phyloP scores from a whole-genome alignment of 1,284 basidiomycete genomes.

The Volvariella surrecta region DNA sequence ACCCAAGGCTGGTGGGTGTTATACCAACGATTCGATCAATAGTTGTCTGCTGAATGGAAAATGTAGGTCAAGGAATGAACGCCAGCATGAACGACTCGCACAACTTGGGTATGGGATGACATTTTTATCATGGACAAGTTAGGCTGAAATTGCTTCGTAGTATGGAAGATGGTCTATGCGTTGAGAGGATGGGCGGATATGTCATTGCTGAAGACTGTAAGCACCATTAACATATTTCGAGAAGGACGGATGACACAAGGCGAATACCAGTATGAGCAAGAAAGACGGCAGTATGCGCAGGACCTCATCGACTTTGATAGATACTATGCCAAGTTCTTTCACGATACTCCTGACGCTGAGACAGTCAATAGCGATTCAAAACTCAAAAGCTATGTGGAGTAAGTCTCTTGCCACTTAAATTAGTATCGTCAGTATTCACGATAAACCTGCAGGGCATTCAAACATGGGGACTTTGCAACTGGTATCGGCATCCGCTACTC shows the following conservation, averaged over 20 bases:
- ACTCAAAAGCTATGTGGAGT: slow-evolving; percentile 49
- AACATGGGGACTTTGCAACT: slow-evolving; percentile 50
- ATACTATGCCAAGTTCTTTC: slow-evolving; percentile 67
- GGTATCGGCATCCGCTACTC: slow-evolving; percentile 60
- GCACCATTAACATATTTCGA: too few relatives aligned
- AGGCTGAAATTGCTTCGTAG: slow-evolving; percentile 19
- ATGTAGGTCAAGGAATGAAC: slow-evolving; percentile 64
- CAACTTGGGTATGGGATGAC: slow-evolving; percentile 46
- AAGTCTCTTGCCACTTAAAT: too few relatives aligned
- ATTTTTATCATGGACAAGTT: not conserved
- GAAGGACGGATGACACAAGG: too few relatives aligned
- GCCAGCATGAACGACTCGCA: slow-evolving; percentile 81
- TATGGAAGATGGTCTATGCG: slow-evolving; percentile 73
- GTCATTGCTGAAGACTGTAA: slow-evolving; percentile 63
- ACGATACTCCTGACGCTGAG: slow-evolving; percentile 59
- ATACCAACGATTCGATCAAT: too few relatives aligned
- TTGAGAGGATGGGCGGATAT: slow-evolving; percentile 61
- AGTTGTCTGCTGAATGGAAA: too few relatives aligned
- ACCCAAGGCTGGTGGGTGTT: slow-evolving; percentile 52
- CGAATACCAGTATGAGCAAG: slow-evolving; percentile 66
- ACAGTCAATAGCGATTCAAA: slow-evolving; percentile 53
- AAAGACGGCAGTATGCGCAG: slow-evolving; percentile 68
- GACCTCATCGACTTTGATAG: slow-evolving; percentile 80
- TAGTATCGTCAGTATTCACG: slow-evolving; percentile 19
- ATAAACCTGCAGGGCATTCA: slow-evolving; percentile 54